phyloP scores from a whole-genome alignment of 208 protist genomes.

The Strigomonas culicis region DNA sequence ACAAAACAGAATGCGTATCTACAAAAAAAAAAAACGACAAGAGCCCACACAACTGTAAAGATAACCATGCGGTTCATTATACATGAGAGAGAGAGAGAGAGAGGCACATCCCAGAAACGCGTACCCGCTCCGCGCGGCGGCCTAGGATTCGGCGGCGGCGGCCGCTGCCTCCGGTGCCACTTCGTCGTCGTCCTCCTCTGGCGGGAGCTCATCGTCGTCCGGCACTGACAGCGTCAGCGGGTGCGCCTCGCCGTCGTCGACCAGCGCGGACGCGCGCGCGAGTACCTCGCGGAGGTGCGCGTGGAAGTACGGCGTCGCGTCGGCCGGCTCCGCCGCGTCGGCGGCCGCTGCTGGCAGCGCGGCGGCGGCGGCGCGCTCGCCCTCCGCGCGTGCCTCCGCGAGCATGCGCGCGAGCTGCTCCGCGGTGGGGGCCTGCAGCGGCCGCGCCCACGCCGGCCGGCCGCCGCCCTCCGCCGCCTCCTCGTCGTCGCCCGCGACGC shows the following conservation, averaged over 20 bases:
- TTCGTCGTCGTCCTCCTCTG: neutral
- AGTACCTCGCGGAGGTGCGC: neutral
- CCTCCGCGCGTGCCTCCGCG: conserved; percentile 36
- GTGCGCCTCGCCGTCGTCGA: neutral
- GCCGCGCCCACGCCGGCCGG: conserved; percentile 20
- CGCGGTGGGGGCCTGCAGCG: conserved; percentile 10
- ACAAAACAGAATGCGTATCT: neutral
- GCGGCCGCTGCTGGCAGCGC: neutral
- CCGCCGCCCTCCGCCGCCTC: conserved; percentile 9
- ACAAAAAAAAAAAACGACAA: conserved; percentile 1
- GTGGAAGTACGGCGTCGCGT: neutral
- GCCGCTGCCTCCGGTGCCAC: no score
- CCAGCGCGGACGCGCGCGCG: neutral
- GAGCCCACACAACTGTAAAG: neutral
- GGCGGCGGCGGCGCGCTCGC: conserved; percentile 14
- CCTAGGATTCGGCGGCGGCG: no score
- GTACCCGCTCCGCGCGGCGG: no score
- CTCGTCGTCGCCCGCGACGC: conserved; percentile 15
- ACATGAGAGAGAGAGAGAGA: no score
- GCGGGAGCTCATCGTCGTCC: neutral
- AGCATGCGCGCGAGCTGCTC: conserved; percentile 35
- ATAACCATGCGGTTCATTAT: neutral
- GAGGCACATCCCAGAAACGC: no score
- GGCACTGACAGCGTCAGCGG: neutral
- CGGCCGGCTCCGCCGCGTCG: neutral